phyloP scores from a whole-genome alignment of 768 basidiomycete species.

The Agaricus subrufescens region DNA sequence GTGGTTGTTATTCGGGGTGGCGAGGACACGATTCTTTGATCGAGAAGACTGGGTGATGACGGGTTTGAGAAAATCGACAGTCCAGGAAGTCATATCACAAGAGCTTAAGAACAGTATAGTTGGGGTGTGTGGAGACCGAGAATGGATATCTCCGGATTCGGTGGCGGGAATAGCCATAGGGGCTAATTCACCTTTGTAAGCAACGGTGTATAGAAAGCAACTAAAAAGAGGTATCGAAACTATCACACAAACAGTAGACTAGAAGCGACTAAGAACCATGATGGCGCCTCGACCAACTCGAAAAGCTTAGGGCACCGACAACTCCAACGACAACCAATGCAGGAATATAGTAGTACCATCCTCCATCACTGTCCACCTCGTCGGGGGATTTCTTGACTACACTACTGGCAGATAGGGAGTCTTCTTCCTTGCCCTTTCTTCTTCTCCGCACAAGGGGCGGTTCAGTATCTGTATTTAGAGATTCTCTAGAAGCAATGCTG shows the following conservation, averaged over 20 bases:
- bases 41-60: background rate
- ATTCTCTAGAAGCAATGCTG: constrained; percentile 30
- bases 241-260: too few species aligned
- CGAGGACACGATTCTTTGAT: background rate
- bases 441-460: constrained; percentile 38
- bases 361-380: constrained; percentile 63
- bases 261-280: constrained; percentile 43
- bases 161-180: background rate
- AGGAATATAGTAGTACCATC: constrained; percentile 80
- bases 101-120: background rate
- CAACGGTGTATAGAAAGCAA: too few species aligned
- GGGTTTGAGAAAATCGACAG: constrained; percentile 33
- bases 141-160: background rate
- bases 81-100: constrained; percentile 29
- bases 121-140: background rate
- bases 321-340: constrained; percentile 75
- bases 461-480: constrained; percentile 30
- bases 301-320: constrained; percentile 74
- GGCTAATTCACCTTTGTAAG: too few species aligned
- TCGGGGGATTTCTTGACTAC: constrained; percentile 38
- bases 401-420: constrained; percentile 29
- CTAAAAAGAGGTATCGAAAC: too few species aligned
- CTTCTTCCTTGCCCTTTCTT: constrained; percentile 58
- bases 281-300: constrained; percentile 61
- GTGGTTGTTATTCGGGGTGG: too few species aligned